A percentile compares a stretch with the other conserved stretches of the same genome.
Conservation (phyloP, 2,329 filamentous ascomycete species). For the Neobulgaria alba region DNA sequence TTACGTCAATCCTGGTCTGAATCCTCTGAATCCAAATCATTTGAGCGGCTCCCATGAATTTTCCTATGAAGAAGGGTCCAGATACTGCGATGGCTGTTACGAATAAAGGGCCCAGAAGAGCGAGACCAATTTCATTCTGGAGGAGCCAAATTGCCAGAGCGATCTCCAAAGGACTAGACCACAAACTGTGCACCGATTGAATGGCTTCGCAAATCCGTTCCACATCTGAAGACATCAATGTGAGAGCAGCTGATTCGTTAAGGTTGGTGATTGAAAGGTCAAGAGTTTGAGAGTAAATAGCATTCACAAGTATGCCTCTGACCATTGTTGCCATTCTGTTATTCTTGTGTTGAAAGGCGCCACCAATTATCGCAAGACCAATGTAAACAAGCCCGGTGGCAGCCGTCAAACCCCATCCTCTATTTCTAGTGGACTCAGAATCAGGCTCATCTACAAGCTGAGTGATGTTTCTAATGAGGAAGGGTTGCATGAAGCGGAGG, state of each 20-base stretch:
- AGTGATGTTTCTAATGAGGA: conserved; percentile 10
- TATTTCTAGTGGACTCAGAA: conserved; percentile 1
- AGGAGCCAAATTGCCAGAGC: conserved; percentile 25
- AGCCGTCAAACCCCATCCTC: conserved; percentile 17
- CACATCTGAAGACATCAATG: conserved; percentile 36
- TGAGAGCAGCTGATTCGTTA: conserved; percentile 27
- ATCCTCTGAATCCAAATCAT: conserved; percentile 16
- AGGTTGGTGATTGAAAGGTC: conserved; percentile 27
- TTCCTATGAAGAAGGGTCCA: conserved; percentile 8
- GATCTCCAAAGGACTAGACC: conserved; percentile 22
- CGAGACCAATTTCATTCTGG: conserved; percentile 21
- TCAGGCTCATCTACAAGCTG: conserved; percentile 17
- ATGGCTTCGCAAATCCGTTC: conserved; percentile 17
- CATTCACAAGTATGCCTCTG: conserved; percentile 33
- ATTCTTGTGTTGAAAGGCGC: conserved; percentile 26
- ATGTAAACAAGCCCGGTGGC: conserved; percentile 14
- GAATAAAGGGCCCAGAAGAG: conserved; percentile 12
- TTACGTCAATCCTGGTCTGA: conserved; percentile 14
- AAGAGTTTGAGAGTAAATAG: conserved; percentile 41
- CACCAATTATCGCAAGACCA: conserved; percentile 17
- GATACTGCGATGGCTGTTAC: conserved; percentile 5
- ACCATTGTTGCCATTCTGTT: conserved; percentile 35
- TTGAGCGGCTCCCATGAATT: conserved; percentile 3
- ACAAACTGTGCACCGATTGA: conserved; percentile 18
- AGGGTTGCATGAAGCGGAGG: conserved; percentile 17